Evolutionary conservation across 2,329 filamentous ascomycete genomes (phyloP), one percentile per base, ranked within the genome.

Genomic region (Epichloe bromicola): DNA sequence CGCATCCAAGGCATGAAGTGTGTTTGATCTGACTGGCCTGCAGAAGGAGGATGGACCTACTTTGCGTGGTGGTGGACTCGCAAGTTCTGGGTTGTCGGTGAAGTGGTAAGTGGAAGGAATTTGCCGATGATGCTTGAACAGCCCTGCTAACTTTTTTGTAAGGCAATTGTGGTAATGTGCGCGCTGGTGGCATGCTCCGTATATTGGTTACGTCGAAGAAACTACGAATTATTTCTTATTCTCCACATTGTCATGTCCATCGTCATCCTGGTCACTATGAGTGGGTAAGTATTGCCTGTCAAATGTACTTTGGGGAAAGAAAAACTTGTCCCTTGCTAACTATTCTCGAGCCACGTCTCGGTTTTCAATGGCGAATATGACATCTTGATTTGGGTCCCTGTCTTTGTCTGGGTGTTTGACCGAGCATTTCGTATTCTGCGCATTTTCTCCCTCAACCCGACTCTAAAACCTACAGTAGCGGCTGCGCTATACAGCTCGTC

Each of bases 191-290:
- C 62, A 0, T 68, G 74, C 34, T 80, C 78, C 0, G 63, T 76
- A 0, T 75, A 74, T 54, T 74, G 70, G 60, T 64, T 80, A 17
- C 70, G 78, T 0, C 68, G 72, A 6, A 69, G 69, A 10, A 68
- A 70, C n/a, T 83, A 79, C 54, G 75, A 79, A 54, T 23, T 67
- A 0, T 78, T 78, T 52, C 60, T 78, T 5, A 53, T 73, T 12
- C 43, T 74, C 1, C 74, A 82, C 52, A 77, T 80, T 6, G 61
- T 68, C 3, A 62, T 82, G 15, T 73, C 79, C 0, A 60, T 78
- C 8, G 59, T 76, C 0, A 60, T 76, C 0, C 58, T 81, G 1
- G 59, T 73, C 34, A 70, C 71, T 0, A 74, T 79, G 68, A 74
- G 74, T 38, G 72, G 71, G 71, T 75, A 64, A 56, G 75, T 66